A percentile compares a stretch with the other conserved stretches of the same genome.
Conservation (phyloP, 2,329 filamentous ascomycete genomes). For the Pestalotiopsis sp. region DNA sequence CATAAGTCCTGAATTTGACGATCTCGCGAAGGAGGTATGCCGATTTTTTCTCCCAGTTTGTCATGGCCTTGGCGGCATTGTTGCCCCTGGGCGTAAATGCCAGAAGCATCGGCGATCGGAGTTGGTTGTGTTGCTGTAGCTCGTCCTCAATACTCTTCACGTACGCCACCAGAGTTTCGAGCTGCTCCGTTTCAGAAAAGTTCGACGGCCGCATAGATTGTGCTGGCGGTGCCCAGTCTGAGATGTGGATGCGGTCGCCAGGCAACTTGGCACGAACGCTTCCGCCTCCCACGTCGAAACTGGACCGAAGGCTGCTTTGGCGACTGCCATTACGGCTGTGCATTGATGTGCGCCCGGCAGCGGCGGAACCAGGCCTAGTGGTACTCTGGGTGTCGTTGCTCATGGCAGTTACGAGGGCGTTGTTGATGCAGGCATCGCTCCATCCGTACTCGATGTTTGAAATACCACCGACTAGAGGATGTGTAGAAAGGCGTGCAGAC, state of each 20-base stretch:
- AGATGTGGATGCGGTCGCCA: slow-evolving; percentile 81
- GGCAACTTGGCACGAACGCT: slow-evolving; percentile 69
- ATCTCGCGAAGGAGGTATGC: slow-evolving; percentile 90
- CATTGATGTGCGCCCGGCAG: slow-evolving; percentile 47
- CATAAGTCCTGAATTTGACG: slow-evolving; percentile 95
- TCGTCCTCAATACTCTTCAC: slow-evolving; percentile 87
- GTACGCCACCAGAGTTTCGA: slow-evolving; percentile 74
- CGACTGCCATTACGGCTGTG: slow-evolving; percentile 44
- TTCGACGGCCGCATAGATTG: slow-evolving; percentile 88
- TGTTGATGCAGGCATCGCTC: slow-evolving; percentile 81
- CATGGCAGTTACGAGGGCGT: slow-evolving; percentile 54
- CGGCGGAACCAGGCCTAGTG: slow-evolving; percentile 55
- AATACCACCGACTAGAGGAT: slow-evolving; percentile 88
- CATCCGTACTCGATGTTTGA: slow-evolving; percentile 98
- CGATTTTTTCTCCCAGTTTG: slow-evolving; percentile 97
- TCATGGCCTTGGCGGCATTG: slow-evolving; percentile 83
- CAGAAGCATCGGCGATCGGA: slow-evolving; percentile 84
- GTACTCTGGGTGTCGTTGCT: slow-evolving; percentile 45
- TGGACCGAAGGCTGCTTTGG: slow-evolving; percentile 54
- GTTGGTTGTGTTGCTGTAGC: slow-evolving; percentile 82
- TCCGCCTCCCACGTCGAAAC: slow-evolving; percentile 66
- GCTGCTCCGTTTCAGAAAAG: slow-evolving; percentile 78
- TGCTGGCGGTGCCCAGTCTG: slow-evolving; percentile 86
- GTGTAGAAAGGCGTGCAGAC: slow-evolving; percentile 91
- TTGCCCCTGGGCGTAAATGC: slow-evolving; percentile 85